Evolutionary conservation across 2,329 filamentous ascomycete species (phyloP).

Genomic region (Lachnellula arida): DNA sequence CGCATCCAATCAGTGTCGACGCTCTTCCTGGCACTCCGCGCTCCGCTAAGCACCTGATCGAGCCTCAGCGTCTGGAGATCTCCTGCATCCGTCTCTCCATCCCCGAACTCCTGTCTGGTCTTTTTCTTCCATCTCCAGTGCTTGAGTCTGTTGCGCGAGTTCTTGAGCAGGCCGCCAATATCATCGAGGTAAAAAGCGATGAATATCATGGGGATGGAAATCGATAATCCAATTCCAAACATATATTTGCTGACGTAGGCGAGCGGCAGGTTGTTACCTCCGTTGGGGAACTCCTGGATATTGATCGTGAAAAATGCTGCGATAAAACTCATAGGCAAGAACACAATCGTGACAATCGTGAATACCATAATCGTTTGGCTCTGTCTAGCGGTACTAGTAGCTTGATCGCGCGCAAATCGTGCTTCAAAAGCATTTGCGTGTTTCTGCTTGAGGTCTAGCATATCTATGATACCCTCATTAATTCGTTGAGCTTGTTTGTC

Average conservation of each 20-base stretch:
- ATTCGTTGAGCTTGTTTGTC: slow-evolving; percentile 76
- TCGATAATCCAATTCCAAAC: slow-evolving; percentile 26
- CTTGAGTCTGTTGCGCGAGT: neutral
- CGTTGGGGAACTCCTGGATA: slow-evolving; percentile 19
- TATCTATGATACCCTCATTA: slow-evolving; percentile 65
- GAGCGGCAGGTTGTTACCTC: slow-evolving; percentile 14
- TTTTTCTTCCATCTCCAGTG: neutral
- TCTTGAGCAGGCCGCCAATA: slow-evolving; percentile 13
- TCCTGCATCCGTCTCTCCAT: neutral
- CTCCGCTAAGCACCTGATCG: slow-evolving; percentile 18
- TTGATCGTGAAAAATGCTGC: slow-evolving; percentile 27
- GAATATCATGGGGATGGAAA: slow-evolving; percentile 23
- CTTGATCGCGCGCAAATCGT: slow-evolving; percentile 26
- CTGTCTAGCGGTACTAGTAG: slow-evolving; percentile 24
- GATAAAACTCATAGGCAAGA: slow-evolving; percentile 29
- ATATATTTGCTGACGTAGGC: slow-evolving; percentile 26
- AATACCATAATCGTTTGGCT: slow-evolving; percentile 32
- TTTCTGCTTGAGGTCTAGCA: slow-evolving; percentile 39
- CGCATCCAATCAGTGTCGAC: slow-evolving; percentile 22
- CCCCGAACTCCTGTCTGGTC: neutral
- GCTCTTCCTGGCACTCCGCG: slow-evolving; percentile 19
- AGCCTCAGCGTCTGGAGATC: slow-evolving; percentile 13
- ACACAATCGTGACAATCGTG: slow-evolving; percentile 32
- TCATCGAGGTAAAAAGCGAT: slow-evolving; percentile 24
- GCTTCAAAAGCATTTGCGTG: slow-evolving; percentile 30